These are phyloP conservation scores for Termitomyces eurrhizus DNA, from an alignment of 768 basidiomycete genomes.

Conservation along the genomic window DNA sequence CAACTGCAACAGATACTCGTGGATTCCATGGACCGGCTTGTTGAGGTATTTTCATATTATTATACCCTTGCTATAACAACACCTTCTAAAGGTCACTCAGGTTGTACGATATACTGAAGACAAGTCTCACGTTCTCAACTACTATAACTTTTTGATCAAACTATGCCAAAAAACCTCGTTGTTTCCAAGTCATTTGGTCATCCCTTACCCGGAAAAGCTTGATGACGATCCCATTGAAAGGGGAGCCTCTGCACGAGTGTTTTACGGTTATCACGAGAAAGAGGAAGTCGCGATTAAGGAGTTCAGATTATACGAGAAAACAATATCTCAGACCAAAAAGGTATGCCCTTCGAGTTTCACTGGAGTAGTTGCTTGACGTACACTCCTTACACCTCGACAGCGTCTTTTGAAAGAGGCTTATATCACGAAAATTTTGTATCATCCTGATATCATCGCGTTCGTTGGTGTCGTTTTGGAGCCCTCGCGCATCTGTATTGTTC, in stretches of 20 bases:
- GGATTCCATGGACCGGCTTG: constrained; percentile 10
- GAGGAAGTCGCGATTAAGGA: constrained; percentile 18
- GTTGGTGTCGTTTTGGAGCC: constrained; percentile 18
- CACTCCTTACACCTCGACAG: background rate
- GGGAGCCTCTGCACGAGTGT: constrained; percentile 16
- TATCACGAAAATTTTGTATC: constrained; percentile 17
- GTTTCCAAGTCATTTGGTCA: constrained; percentile 3
- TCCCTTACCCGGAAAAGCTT: constrained; percentile 1
- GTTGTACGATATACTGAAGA: constrained; percentile 8
- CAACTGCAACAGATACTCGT: constrained; percentile 4
- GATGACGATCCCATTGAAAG: background rate
- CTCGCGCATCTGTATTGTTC: constrained; percentile 18
- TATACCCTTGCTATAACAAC: background rate
- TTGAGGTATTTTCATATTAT: constrained; percentile 5
- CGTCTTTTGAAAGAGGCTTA: constrained; percentile 19
- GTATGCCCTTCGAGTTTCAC: background rate
- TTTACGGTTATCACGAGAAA: constrained; percentile 10
- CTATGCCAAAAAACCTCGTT: constrained; percentile 7
- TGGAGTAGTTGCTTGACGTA: background rate
- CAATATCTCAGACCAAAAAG: constrained; percentile 7
- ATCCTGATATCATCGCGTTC: constrained; percentile 21
- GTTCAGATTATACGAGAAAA: constrained; percentile 10
- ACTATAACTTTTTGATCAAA: constrained; percentile 11
- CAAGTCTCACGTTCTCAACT: constrained; percentile 3
- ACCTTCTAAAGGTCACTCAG: background rate